Evolutionary conservation across 129 eudicot genomes (phyloP), one percentile per base, ranked within the genome.

Genomic region (Scalesia atractyloides): DNA sequence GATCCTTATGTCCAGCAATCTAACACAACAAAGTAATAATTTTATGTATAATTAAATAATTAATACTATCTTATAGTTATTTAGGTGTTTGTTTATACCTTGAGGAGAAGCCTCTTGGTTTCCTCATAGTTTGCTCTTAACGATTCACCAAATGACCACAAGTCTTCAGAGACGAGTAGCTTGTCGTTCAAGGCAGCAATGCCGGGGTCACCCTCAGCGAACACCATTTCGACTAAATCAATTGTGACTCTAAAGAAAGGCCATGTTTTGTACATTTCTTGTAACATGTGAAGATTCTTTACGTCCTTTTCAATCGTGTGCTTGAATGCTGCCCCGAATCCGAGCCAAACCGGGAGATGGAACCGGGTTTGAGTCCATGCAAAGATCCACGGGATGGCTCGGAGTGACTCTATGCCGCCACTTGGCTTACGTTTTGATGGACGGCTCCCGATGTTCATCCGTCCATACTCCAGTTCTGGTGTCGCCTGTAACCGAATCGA

Each of bases 281-380:
- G 96, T 61, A 94, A 81, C 93, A 94, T 86, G 60, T 77, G 81
- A 47, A 94, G 89, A 65, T 87, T 93, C 76, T 78, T 81, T 20
- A 69, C 51, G 69, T 88, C 97, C 56, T 82, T 87, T 60, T 88
- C 59, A 37, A 95, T 83, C 1, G 88, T 84, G 6, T 90, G 47
- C 20, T 85, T 91, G 64, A 95, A 95, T 20, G 99, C 97, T 67
- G 87, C 99, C 43, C 99, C 99, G 64, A 95, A 91, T 7, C 99
- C 97, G n/a, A 95, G 97, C 99, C 97, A 95, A 47, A 95, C 99
- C 0, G 97, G 99, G 43, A 95, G 97, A 85, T 95, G 97, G 54
- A 95, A 95, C 87, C 99, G 80, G 30, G 99, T 95, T 63, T 93
- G 97, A 4, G 97, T 93, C 98, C 98, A 93, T 7, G 98, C 98